Base-by-base conservation (phyloP, 2,329 filamentous ascomycete species). In the Cladosporium sp. region DNA sequence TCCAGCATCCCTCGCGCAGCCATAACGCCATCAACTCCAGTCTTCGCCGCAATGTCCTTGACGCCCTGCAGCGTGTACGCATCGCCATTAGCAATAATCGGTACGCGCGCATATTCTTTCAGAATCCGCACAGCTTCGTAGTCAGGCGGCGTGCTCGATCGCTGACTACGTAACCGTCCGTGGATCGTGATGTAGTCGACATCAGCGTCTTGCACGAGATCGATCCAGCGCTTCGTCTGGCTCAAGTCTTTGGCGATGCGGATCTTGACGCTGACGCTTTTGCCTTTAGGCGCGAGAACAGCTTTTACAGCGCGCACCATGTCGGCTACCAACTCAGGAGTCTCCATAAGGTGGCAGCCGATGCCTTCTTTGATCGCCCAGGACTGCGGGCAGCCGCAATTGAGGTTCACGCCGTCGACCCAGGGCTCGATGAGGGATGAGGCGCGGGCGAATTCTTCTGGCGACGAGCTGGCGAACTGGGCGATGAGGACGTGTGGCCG, bases 141-240 rank as follows among this genome's bases (percentile, higher is more conserved):
- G 72, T 86, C 82, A 65, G 90, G 89, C 8, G 88, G 86, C 0
- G 81, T 80, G 30, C 82, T 86, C 36, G 86, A 89, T 1, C 87
- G 84, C 16, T 88, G 90, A 67, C 78, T 79, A 43, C 85, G 81
- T 54, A 84, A 86, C n/a, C 89, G 83, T 3, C 88, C 88, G 75
- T 91, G 89, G 64, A 91, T 87, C 43, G 89, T 91, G 63, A 91
- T 79, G 80, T 87, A 91, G 79, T 91, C 88, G 60, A 89, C 83
- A 32, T 85, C 81, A 2, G 86, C 83, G 1, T 82, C 83, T 56
- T 90, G 80, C 10, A 91, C 86, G 0, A 85, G 85, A 63, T 84
- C 82, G 62, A 91, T 81, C 71, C 89, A 91, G 71, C 87, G 84
- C 63, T 89, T 81, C 0, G 81, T 83, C 39, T 79, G 70, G 25